Conservation (phyloP, 805 yeast genomes). For the Candida palmyrensis region DNA sequence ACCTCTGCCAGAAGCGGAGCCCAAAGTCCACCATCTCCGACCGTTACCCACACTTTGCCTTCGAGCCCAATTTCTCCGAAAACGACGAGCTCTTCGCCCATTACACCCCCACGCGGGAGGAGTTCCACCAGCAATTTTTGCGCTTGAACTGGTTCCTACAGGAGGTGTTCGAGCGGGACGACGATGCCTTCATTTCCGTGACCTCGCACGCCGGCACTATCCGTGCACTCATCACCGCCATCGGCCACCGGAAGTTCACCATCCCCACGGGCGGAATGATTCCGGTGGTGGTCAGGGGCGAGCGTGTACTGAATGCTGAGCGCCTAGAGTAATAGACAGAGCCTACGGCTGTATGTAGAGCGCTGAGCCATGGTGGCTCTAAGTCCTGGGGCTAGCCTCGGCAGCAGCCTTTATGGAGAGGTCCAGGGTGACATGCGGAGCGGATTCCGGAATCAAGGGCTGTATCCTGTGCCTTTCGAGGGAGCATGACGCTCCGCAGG, state of each 20-base stretch:
- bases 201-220: slow-evolving; percentile 64
- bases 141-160: slow-evolving; percentile 43
- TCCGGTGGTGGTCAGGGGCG: slow-evolving; percentile 48
- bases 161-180: slow-evolving; percentile 20
- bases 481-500: too few species aligned
- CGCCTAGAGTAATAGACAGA: neutral
- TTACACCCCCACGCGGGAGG: slow-evolving; percentile 27
- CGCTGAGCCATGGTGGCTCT: too few species aligned
- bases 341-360: neutral
- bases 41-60: slow-evolving; percentile 31
- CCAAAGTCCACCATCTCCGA: slow-evolving; percentile 25
- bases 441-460: too few species aligned
- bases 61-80: slow-evolving; percentile 40
- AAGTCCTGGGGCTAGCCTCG: too few species aligned
- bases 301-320: slow-evolving; percentile 1
- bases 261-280: slow-evolving; percentile 66
- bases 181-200: slow-evolving; percentile 33
- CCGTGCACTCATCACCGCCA: slow-evolving; percentile 43
- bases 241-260: slow-evolving; percentile 52
- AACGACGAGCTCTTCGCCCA: slow-evolving; percentile 41
- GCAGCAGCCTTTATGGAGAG: too few species aligned
- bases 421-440: too few species aligned
- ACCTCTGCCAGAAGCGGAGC: slow-evolving; percentile 54
- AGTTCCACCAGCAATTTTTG: slow-evolving; percentile 40
- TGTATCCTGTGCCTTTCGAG: too few species aligned